Base-by-base conservation (phyloP, 2,329 filamentous ascomycete genomes). In the Pleomassaria siparia region DNA sequence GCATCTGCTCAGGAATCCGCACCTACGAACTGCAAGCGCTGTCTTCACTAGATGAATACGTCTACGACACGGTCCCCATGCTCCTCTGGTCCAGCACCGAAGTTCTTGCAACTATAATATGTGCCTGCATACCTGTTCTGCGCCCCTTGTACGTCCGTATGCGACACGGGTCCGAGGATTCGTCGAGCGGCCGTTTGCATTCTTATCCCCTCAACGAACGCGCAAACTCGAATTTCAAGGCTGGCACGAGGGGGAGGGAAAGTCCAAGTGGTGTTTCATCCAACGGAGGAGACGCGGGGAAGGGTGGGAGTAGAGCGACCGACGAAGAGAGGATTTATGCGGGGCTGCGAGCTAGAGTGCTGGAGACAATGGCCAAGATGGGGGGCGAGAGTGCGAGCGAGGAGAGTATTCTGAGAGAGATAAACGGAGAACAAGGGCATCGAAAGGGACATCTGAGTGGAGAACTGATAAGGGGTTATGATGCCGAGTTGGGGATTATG, bases 41-140 rank as follows among this genome's bases (percentile, higher is more conserved):
- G n/a, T 56, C 58, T 10, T 62, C 59, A 7, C 41, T 57, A 13
- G 45, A 54, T 15, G 65, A 67, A 51, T 68, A 68, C 41, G 62
- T 66, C 25, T 62, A 67, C 49, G 62, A 66, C 41, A 67, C 62
- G 8, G 49, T 62, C 2, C 59, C 57, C 28, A 64, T 63, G 54
- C 58, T 66, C 13, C 51, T 68, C 6, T 68, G 63, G 63, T 66
- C 63, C 4, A 59, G 58, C 6, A 66, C 63, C n/a, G 62, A 76
- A 55, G 58, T 76, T 43, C 73, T 73, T 44, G 80, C 78, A 40
- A 76, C 74, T 10, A 74, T 77, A 29, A 75, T 71, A 11, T 79
- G 74, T 22, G 78, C 76, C 49, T 79, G 81, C 64, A 80, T 80
- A 56, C 80, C 79, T 5, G 59, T 65, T 22, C 55, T 68, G 1